These are phyloP conservation scores for Ceratobasidium sp. DNA, from an alignment of 1,284 basidiomycete species.

Conservation along the genomic window DNA sequence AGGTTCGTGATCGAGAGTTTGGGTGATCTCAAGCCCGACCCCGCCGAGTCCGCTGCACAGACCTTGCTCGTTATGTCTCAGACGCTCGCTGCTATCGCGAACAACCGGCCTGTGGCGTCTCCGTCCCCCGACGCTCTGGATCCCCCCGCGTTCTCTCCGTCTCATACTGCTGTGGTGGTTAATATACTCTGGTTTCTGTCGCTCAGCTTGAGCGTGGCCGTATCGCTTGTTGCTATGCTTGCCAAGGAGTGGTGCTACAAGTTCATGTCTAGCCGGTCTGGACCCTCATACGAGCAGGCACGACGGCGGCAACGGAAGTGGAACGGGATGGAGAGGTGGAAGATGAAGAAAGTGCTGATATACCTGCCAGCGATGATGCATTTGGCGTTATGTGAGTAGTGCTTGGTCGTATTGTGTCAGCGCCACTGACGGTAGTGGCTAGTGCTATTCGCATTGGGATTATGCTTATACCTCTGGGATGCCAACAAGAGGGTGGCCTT, in stretches of 20 bases:
- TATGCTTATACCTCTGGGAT: constrained; percentile 24
- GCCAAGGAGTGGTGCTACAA: constrained; percentile 36
- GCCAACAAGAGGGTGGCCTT: background rate
- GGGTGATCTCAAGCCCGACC: constrained; percentile 12
- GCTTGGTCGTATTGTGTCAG: background rate
- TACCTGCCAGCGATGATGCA: constrained; percentile 22
- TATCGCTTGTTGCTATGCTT: constrained; percentile 26
- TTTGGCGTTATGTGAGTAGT: background rate
- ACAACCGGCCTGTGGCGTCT: background rate
- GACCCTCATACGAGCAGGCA: background rate
- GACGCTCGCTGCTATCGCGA: constrained; percentile 1
- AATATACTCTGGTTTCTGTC: constrained; percentile 23
- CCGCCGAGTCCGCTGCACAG: constrained; percentile 17
- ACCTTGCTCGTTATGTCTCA: constrained; percentile 28
- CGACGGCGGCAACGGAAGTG: constrained; percentile 9
- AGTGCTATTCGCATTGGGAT: constrained; percentile 29
- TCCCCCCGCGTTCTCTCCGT: background rate
- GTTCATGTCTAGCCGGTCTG: constrained; percentile 21
- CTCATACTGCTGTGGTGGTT: constrained; percentile 1
- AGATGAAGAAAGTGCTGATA: constrained; percentile 9
- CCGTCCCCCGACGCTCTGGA: background rate
- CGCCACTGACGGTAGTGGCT: background rate
- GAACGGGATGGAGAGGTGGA: constrained; percentile 17
- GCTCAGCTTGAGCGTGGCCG: constrained; percentile 14
- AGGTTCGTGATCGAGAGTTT: constrained; percentile 29